Evolutionary conservation across 2,329 filamentous ascomycete species (phyloP).

Genomic region (Diaporthe sp.): DNA sequence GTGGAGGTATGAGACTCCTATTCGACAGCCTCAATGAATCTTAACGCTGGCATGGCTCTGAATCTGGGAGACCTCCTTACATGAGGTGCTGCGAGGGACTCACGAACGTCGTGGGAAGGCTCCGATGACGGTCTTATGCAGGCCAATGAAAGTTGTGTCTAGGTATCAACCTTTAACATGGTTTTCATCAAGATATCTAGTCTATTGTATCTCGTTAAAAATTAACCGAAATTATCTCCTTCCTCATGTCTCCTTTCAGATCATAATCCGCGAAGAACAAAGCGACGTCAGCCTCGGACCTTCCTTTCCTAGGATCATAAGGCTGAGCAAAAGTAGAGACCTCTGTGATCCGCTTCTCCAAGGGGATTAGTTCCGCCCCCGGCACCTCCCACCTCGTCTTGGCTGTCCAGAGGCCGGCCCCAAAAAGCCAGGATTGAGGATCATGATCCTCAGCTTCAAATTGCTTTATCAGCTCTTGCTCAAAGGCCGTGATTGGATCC

Average conservation of each 20-base stretch:
- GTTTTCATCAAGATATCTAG: neutral
- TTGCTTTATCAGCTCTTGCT: neutral
- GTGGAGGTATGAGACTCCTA: neutral
- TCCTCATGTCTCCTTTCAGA: neutral
- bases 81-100: neutral
- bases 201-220: neutral
- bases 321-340: constrained; percentile 13
- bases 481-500: constrained; percentile 16
- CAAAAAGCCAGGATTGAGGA: constrained; percentile 10
- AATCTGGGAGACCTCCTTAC: neutral
- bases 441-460: constrained; percentile 32
- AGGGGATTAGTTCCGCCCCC: constrained; percentile 6
- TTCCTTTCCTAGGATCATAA: constrained; percentile 27
- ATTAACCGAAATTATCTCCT: constrained; percentile 4
- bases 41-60: neutral
- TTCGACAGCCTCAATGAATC: neutral
- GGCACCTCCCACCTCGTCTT: constrained; percentile 24
- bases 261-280: constrained; percentile 14
- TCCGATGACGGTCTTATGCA: neutral
- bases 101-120: too few species aligned
- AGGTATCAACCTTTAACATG: neutral
- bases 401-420: neutral
- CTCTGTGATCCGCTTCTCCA: constrained; percentile 16
- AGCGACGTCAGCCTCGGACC: constrained; percentile 17
- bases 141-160: neutral